phyloP scores from a whole-genome alignment of 192 early-diverging fungal species.

The Piromyces finnis region DNA sequence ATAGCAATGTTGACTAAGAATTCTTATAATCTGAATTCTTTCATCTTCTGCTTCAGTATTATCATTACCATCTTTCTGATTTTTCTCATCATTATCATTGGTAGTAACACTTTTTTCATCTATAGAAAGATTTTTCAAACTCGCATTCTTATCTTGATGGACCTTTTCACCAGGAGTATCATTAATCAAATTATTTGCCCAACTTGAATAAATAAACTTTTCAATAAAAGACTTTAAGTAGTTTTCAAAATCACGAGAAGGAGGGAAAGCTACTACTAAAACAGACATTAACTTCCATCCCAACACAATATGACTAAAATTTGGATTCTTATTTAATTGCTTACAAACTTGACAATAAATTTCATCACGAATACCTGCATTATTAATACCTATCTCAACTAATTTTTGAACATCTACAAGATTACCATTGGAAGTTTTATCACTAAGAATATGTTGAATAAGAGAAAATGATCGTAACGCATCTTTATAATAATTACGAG shows the following conservation, averaged over 20 bases:
- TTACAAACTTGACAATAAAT: slow-evolving; percentile 84
- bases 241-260: slow-evolving; percentile 68
- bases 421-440: slow-evolving; percentile 13
- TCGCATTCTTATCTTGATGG: slow-evolving; percentile 1
- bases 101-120: too few relatives aligned
- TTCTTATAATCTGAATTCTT: background rate
- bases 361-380: slow-evolving; percentile 70
- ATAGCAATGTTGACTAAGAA: slow-evolving; percentile 10
- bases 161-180: background rate
- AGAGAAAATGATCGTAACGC: slow-evolving; percentile 68
- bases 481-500: slow-evolving; percentile 63
- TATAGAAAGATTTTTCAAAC: too few relatives aligned
- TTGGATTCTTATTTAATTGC: background rate
- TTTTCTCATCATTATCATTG: too few relatives aligned
- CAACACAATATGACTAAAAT: background rate
- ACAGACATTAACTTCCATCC: slow-evolving; percentile 79
- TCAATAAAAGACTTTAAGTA: slow-evolving; percentile 67
- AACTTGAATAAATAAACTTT: slow-evolving; percentile 24
- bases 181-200: background rate
- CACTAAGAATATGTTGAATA: slow-evolving; percentile 71
- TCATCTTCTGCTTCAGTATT: background rate
- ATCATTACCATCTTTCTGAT: too few relatives aligned
- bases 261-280: slow-evolving; percentile 70
- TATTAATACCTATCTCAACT: slow-evolving; percentile 53
- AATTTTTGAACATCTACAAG: slow-evolving; percentile 51